A percentile compares a stretch with the other conserved stretches of the same genome.
phyloP scores from a whole-genome alignment of 257 asterid genomes.

The Jaltomata sinuosa region DNA sequence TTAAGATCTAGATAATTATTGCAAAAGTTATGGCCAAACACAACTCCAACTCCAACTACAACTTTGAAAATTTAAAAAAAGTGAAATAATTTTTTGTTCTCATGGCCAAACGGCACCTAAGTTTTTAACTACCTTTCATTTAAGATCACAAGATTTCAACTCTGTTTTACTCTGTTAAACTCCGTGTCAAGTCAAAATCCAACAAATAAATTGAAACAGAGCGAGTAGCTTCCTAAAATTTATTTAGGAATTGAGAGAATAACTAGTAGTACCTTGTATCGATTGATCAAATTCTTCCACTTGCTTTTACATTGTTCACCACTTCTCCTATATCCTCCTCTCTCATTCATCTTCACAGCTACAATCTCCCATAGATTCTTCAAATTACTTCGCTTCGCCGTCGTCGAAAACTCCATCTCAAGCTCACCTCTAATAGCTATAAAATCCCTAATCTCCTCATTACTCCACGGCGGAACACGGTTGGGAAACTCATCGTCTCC shows the following conservation, averaged over 20 bases:
- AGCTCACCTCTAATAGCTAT: slow-evolving; percentile 55
- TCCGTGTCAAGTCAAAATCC: neutral
- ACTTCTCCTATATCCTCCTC: slow-evolving; percentile 29
- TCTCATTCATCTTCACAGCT: slow-evolving; percentile 40
- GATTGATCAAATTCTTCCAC: slow-evolving; percentile 55
- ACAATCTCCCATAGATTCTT: slow-evolving; percentile 52
- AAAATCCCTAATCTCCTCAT: slow-evolving; percentile 59
- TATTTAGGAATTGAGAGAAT: neutral
- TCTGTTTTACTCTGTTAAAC: neutral
- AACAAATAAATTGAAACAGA: neutral
- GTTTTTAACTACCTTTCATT: too few relatives aligned
- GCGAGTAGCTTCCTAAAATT: neutral
- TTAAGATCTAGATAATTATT: too few relatives aligned
- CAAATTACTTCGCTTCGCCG: slow-evolving; percentile 17
- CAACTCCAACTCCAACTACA: too few relatives aligned
- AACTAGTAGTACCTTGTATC: slow-evolving; percentile 32
- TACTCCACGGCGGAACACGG: slow-evolving; percentile 61
- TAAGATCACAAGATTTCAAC: neutral
- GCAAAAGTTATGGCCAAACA: too few relatives aligned
- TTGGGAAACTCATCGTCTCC: slow-evolving; percentile 45
- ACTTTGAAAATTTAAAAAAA: too few relatives aligned
- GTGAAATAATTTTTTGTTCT: too few relatives aligned
- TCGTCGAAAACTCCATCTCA: slow-evolving; percentile 25
- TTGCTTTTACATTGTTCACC: slow-evolving; percentile 65
- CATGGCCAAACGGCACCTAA: too few relatives aligned